A percentile compares a stretch with the other conserved stretches of the same genome.
Conservation (phyloP, 2,329 filamentous ascomycete species). For the Xylariaceae sp. region DNA sequence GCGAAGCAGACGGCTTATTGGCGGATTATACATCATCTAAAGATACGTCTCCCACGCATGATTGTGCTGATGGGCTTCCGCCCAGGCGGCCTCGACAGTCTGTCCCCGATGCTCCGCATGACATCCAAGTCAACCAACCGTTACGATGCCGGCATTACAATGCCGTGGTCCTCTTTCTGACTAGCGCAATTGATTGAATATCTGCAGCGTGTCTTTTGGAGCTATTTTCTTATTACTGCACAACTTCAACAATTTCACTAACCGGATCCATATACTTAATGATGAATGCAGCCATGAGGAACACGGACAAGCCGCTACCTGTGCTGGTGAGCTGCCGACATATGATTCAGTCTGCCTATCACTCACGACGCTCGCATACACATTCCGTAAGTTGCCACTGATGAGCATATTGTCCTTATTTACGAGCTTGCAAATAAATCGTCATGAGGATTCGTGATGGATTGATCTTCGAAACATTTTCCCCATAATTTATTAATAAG, state of each 20-base stretch:
- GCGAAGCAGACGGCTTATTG: slow-evolving; percentile 11
- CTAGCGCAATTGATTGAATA: slow-evolving; percentile 9
- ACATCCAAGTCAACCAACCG: slow-evolving; percentile 3
- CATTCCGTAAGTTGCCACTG: slow-evolving; percentile 14
- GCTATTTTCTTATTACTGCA: background rate
- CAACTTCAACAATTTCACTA: background rate
- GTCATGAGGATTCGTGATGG: slow-evolving; percentile 24
- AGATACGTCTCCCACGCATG: slow-evolving; percentile 6
- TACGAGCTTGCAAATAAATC: background rate
- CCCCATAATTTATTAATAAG: background rate
- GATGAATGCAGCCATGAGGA: too few relatives aligned
- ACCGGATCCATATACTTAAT: too few relatives aligned
- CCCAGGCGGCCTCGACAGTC: slow-evolving; percentile 1
- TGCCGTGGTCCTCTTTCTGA: slow-evolving; percentile 1
- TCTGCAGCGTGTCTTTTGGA: background rate
- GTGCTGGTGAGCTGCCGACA: background rate
- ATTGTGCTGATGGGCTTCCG: slow-evolving; percentile 17
- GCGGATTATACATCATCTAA: slow-evolving; percentile 17
- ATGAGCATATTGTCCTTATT: background rate
- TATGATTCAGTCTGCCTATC: slow-evolving; percentile 1
- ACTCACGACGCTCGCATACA: background rate
- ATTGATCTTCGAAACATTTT: slow-evolving; percentile 18
- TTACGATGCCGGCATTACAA: slow-evolving; percentile 7
- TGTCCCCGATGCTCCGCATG: slow-evolving; percentile 2
- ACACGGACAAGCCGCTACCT: too few relatives aligned